Base-by-base conservation (phyloP, 805 yeast genomes). In the Starmera quercuum region DNA sequence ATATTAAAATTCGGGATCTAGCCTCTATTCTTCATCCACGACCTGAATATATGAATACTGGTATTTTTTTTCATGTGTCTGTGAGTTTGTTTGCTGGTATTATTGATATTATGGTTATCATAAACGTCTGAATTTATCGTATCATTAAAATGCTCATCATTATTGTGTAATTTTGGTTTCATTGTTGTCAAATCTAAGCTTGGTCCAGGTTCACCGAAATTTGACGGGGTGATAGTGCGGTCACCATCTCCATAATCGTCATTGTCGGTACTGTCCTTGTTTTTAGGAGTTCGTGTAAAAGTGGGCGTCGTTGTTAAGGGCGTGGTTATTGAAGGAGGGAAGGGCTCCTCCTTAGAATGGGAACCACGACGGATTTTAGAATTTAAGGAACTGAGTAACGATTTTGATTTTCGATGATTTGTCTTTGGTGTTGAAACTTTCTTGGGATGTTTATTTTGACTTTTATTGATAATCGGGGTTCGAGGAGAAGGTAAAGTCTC, bases 121-220 rank as follows among this genome's bases (percentile, higher is more conserved):
- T n/a, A n/a, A n/a, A n/a, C n/a, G n/a, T n/a, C n/a, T n/a, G n/a
- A n/a, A n/a, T n/a, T n/a, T n/a, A n/a, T n/a, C n/a, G n/a, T n/a
- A 21, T 21, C 23, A 21, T 11, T 21, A 21, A 11, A 9, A 85
- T 59, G 92, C 83, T 49, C 88, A 79, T 45, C 92, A 80, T 51
- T 84, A 76, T 42, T 94, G 82, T 41, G 34, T 13, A 32, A 36
- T 33, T 42, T 47, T 32, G 51, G 47, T 1, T 46, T 44, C 49
- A 41, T 48, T 9, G 52, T 46, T 3, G 44, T 38, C 24, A 46
- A 26, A 29, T 51, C 52, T 15, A 51, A 32, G 8, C 40, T 48
- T 9, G 56, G 56, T 9, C 54, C 54, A 6, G 56, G 54, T 24
- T 49, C 54, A 24, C 53, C 56, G 23, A 51, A 37, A 31, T 47